Conservation (phyloP, 352 stramenopile genomes). For the Phytophthora aleatoria region DNA sequence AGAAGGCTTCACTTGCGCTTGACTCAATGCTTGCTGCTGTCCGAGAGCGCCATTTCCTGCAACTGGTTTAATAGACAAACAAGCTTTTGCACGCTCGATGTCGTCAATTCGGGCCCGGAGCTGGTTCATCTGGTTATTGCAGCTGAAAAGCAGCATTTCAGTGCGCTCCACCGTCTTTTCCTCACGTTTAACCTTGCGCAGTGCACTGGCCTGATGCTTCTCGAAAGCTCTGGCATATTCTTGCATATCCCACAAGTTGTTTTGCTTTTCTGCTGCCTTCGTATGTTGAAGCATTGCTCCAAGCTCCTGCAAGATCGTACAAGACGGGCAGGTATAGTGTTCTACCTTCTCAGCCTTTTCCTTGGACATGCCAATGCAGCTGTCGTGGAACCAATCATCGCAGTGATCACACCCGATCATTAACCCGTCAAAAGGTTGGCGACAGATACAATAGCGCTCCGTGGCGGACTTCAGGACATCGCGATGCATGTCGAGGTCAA, state of each 20-base stretch:
- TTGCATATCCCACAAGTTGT: constrained; percentile 80
- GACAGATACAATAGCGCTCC: constrained; percentile 91
- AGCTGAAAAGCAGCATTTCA: constrained; percentile 79
- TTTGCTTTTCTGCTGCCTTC: constrained; percentile 56
- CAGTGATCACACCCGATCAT: constrained; percentile 91
- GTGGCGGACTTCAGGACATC: constrained; percentile 92
- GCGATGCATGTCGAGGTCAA: constrained; percentile 89
- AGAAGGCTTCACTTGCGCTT: constrained; percentile 18
- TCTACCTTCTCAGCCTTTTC: constrained; percentile 95
- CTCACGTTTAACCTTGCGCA: constrained; percentile 84
- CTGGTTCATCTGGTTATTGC: constrained; percentile 84
- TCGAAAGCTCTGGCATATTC: constrained; percentile 87
- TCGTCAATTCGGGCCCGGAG: constrained; percentile 73
- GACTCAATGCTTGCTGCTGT: constrained; percentile 17
- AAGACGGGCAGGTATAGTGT: constrained; percentile 95
- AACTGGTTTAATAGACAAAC: constrained; percentile 43
- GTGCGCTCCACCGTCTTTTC: constrained; percentile 84
- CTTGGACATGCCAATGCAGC: constrained; percentile 90
- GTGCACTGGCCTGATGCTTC: constrained; percentile 73
- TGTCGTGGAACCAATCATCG: constrained; percentile 91
- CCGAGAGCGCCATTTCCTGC: constrained; percentile 16
- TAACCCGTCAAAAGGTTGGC: constrained; percentile 88
- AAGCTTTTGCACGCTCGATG: constrained; percentile 67
- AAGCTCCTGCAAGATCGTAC: constrained; percentile 91
- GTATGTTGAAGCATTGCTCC: constrained; percentile 53